Conservation (phyloP, 2,329 filamentous ascomycete species). For the Diatrype stigma region DNA sequence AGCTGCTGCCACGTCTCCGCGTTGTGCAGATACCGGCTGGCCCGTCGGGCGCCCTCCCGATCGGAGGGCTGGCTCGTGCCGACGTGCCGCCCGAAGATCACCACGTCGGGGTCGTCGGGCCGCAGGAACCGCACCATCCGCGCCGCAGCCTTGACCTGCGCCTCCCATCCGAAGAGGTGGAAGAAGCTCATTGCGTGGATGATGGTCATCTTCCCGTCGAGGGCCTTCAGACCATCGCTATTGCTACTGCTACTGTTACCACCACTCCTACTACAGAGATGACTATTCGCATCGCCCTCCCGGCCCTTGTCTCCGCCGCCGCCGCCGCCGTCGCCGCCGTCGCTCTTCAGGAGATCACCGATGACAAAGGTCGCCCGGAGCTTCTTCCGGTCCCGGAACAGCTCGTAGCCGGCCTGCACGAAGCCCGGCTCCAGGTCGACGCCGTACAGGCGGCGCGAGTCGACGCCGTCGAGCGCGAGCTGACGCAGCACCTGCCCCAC, state of each 20-base stretch:
- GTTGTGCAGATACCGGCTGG: slow-evolving; percentile 43
- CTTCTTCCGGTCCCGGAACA: slow-evolving; percentile 55
- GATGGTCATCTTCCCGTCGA: slow-evolving; percentile 41
- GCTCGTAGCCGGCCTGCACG: slow-evolving; percentile 56
- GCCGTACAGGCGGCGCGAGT: slow-evolving; percentile 44
- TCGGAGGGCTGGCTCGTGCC: slow-evolving; percentile 31
- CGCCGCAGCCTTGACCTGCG: slow-evolving; percentile 41
- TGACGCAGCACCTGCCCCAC: slow-evolving; percentile 48
- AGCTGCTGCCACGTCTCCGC: slow-evolving; percentile 45
- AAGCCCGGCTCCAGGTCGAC: slow-evolving; percentile 46
- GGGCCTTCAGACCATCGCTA: slow-evolving; percentile 25
- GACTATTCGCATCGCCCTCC: too few relatives aligned
- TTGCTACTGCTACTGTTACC: too few relatives aligned
- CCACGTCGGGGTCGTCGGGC: slow-evolving; percentile 37
- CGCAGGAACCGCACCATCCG: slow-evolving; percentile 43
- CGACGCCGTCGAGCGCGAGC: slow-evolving; percentile 46
- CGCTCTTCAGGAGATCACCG: slow-evolving; percentile 41
- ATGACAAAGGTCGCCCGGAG: slow-evolving; percentile 45
- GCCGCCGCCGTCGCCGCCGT: slow-evolving; percentile 21
- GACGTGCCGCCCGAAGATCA: slow-evolving; percentile 50
- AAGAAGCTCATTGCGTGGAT: slow-evolving; percentile 48
- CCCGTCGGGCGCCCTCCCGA: slow-evolving; percentile 16
- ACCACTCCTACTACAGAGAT: too few relatives aligned
- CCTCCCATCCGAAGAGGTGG: slow-evolving; percentile 44
- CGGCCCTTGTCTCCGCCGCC: too few relatives aligned